These are phyloP conservation scores for Arabidopsis lyrata DNA, from an alignment of 441 rosid genomes.

Conservation along the genomic window DNA sequence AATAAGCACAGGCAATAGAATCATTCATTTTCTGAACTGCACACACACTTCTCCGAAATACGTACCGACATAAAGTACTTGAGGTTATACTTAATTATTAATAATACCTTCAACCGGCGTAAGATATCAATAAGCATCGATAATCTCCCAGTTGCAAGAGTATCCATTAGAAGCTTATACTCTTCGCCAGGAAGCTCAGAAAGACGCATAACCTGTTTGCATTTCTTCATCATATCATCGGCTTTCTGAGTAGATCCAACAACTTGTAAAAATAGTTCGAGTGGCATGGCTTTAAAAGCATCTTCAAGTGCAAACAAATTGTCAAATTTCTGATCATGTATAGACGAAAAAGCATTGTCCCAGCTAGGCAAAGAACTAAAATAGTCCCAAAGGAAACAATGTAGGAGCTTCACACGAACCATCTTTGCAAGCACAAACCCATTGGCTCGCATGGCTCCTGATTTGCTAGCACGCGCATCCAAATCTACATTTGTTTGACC, in stretches of 20 bases:
- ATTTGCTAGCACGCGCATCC: slow-evolving; percentile 59
- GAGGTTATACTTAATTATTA: slow-evolving; percentile 9
- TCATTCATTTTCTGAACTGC: slow-evolving; percentile 1
- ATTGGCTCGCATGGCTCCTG: slow-evolving; percentile 90
- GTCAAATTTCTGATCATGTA: slow-evolving; percentile 52
- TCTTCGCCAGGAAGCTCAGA: slow-evolving; percentile 78
- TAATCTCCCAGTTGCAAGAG: slow-evolving; percentile 83
- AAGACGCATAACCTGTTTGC: slow-evolving; percentile 76
- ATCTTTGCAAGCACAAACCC: slow-evolving; percentile 96
- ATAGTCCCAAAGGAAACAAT: slow-evolving; percentile 84
- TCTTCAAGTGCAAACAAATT: slow-evolving; percentile 76
- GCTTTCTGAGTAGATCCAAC: slow-evolving; percentile 74
- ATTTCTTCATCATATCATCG: slow-evolving; percentile 80
- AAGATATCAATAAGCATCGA: slow-evolving; percentile 84
- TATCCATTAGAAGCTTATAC: slow-evolving; percentile 79
- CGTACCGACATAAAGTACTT: slow-evolving; percentile 9
- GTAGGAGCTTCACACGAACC: slow-evolving; percentile 91
- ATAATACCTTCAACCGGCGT: slow-evolving; percentile 82
- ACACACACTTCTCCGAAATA: slow-evolving; percentile 1
- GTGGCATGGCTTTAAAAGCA: slow-evolving; percentile 80
- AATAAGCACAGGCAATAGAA: slow-evolving; percentile 11
- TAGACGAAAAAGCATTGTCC: slow-evolving; percentile 58
- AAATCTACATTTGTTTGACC: slow-evolving; percentile 57
- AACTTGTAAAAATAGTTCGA: slow-evolving; percentile 88
- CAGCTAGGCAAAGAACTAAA: slow-evolving; percentile 62